These are phyloP conservation scores for Rutstroemia sydowiana DNA, from an alignment of 2,329 filamentous ascomycete genomes.

Conservation along the genomic window DNA sequence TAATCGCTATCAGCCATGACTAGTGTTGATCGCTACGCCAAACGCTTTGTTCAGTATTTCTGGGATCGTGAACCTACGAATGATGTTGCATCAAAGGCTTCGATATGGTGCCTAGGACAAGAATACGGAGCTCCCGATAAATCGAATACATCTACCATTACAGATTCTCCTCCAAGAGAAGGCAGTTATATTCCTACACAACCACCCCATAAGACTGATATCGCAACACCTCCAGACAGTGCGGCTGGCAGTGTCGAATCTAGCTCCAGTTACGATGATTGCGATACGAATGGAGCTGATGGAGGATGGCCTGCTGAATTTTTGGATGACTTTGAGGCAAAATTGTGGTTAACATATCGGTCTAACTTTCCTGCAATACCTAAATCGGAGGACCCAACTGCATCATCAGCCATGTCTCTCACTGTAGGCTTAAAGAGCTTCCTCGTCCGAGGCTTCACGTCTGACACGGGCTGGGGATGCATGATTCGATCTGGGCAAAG, in stretches of 20 bases:
- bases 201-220: constrained; percentile 10
- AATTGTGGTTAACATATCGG: constrained; percentile 94
- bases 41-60: constrained; percentile 81
- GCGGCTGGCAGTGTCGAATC: constrained; percentile 26
- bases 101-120: constrained; percentile 77
- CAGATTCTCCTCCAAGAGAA: constrained; percentile 15
- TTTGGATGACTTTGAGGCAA: constrained; percentile 85
- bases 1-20: constrained; percentile 36
- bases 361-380: constrained; percentile 79
- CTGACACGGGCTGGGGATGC: constrained; percentile 94
- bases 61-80: constrained; percentile 88
- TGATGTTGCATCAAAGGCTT: constrained; percentile 55
- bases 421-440: constrained; percentile 77
- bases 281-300: constrained; percentile 18
- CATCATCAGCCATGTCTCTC: constrained; percentile 66
- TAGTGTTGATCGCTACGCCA: constrained; percentile 68
- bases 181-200: constrained; percentile 4
- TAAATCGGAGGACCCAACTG: constrained; percentile 67
- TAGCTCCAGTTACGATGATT: constrained; percentile 21
- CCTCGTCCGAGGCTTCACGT: constrained; percentile 73
- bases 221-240: constrained; percentile 28
- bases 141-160: constrained; percentile 4
- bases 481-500: constrained; percentile 98
- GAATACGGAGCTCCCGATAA: constrained; percentile 38
- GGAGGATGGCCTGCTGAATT: constrained; percentile 76